Base-by-base conservation (phyloP, 345 rosid genomes). In the Raphanus sativus region DNA sequence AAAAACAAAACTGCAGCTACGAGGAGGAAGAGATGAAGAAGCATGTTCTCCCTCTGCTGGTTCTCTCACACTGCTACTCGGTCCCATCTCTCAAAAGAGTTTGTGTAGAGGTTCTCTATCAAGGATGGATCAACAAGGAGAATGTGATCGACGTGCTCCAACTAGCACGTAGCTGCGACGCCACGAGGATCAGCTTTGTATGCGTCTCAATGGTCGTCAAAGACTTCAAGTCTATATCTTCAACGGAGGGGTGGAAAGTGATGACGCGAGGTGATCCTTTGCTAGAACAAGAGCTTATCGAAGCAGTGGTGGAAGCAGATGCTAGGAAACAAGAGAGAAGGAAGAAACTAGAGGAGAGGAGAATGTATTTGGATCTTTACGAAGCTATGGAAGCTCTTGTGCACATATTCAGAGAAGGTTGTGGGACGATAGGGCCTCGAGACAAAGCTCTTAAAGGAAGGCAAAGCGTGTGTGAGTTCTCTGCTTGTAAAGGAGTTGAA, bases 351-450 rank as follows among this genome's bases (percentile, higher is more conserved):
- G 89, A 91, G 77, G 95, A 91, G 81, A 88, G 78, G 54, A 87
- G 83, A 85, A 84, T 89, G 58, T 90, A 90, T 62, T 26, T 89
- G 81, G 91, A 92, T 65, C 85, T 94, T 36, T 74, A 88, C 0
- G 92, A 89, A 80, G 92, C 97, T 26, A 86, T 89, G 93, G 98
- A 91, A 81, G 97, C 97, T 30, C 92, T 94, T 38, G 84, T 89
- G 61, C 98, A 90, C 80, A 92, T 94, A 65, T 94, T 93, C 82
- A 82, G 81, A 71, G 97, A 94, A 61, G 97, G 97, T 9, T 94
- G 98, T 77, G 79, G 87, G 64, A 94, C 95, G 5, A 91, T 91
- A 50, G 98, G 98, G 6, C 98, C 98, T 7, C 71, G 85, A 0
- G 87, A 82, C 82, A 90, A 88, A 77, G 85, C 81, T 15, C 86